Evolutionary conservation across 495 filamentous ascomycete genomes (phyloP).

Genomic region (Chaetomidium leptoderma): DNA sequence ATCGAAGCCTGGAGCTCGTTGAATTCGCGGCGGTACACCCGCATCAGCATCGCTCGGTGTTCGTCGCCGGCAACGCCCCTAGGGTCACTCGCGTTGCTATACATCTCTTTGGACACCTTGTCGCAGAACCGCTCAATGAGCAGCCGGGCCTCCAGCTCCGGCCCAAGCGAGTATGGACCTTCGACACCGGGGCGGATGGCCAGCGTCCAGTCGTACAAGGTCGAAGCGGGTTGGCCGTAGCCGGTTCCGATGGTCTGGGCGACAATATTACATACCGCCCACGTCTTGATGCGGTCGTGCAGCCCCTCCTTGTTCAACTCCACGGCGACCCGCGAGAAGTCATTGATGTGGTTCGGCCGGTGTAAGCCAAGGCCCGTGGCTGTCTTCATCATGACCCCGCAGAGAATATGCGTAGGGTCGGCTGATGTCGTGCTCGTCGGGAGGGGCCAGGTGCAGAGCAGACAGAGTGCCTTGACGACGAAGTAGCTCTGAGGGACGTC

Average conservation of each 20-base stretch:
- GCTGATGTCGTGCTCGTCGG: slow-evolving; percentile 80
- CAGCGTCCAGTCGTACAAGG: slow-evolving; percentile 81
- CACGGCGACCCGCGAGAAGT: slow-evolving; percentile 79
- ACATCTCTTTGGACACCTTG: slow-evolving; percentile 80
- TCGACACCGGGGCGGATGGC: slow-evolving; percentile 59
- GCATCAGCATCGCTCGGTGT: slow-evolving; percentile 62
- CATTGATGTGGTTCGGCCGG: slow-evolving; percentile 81
- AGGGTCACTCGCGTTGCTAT: slow-evolving; percentile 72
- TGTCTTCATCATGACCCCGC: slow-evolving; percentile 88
- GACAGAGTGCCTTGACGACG: slow-evolving; percentile 84
- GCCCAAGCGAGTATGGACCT: slow-evolving; percentile 61
- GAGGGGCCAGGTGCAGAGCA: slow-evolving; percentile 88
- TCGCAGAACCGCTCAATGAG: slow-evolving; percentile 80
- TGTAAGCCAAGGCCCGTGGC: slow-evolving; percentile 89
- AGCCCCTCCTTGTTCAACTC: slow-evolving; percentile 82
- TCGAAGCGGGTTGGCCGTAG: slow-evolving; percentile 86
- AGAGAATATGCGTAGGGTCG: slow-evolving; percentile 86
- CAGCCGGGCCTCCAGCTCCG: slow-evolving; percentile 62
- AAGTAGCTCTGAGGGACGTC: slow-evolving; percentile 82
- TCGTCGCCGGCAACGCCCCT: slow-evolving; percentile 68
- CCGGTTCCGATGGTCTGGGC: slow-evolving; percentile 88
- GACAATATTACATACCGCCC: slow-evolving; percentile 90
- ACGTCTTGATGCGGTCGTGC: slow-evolving; percentile 79
- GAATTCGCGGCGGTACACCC: slow-evolving; percentile 54
- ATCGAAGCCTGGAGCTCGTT: slow-evolving; percentile 51